Percentiles rank a stretch among this genome's conserved stretches.
phyloP scores from a whole-genome alignment of 768 basidiomycete genomes.

The Boletellus ananiceps region DNA sequence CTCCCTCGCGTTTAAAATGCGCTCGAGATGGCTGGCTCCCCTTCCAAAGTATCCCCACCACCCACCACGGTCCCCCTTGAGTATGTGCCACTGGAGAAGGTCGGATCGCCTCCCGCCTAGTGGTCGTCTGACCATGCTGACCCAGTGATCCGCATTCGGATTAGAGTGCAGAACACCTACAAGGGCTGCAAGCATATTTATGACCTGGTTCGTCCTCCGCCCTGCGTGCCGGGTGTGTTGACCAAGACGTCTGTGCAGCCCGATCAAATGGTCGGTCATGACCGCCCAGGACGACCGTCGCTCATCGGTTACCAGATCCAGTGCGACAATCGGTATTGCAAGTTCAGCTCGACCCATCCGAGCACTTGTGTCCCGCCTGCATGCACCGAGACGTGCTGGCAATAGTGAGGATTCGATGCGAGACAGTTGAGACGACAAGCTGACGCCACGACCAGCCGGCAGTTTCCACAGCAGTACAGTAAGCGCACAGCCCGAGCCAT shows the following conservation, averaged over 20 bases:
- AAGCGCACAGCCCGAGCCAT: slow-evolving; percentile 25
- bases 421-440: slow-evolving; percentile 11
- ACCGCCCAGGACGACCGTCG: slow-evolving; percentile 1
- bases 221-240: slow-evolving; percentile 7
- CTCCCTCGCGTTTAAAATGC: slow-evolving; percentile 25
- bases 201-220: slow-evolving; percentile 39
- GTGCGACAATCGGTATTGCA: slow-evolving; percentile 63
- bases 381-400: slow-evolving; percentile 67
- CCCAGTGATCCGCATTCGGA: slow-evolving; percentile 2
- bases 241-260: slow-evolving; percentile 37
- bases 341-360: slow-evolving; percentile 65
- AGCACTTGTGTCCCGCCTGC: slow-evolving; percentile 49
- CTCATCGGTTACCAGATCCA: slow-evolving; percentile 44
- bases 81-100: slow-evolving; percentile 76
- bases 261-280: slow-evolving; percentile 50
- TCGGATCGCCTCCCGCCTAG: slow-evolving; percentile 29
- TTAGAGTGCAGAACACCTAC: slow-evolving; percentile 63
- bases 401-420: slow-evolving; percentile 52
- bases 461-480: slow-evolving; percentile 71
- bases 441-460: slow-evolving; percentile 44
- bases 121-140: slow-evolving; percentile 12
- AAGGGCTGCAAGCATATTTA: slow-evolving; percentile 52
- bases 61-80: slow-evolving; percentile 19
- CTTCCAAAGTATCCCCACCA: slow-evolving; percentile 2
- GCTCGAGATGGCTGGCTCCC: not conserved